Base-by-base conservation (phyloP, 768 basidiomycete genomes). In the Hysterangium stoloniferum region DNA sequence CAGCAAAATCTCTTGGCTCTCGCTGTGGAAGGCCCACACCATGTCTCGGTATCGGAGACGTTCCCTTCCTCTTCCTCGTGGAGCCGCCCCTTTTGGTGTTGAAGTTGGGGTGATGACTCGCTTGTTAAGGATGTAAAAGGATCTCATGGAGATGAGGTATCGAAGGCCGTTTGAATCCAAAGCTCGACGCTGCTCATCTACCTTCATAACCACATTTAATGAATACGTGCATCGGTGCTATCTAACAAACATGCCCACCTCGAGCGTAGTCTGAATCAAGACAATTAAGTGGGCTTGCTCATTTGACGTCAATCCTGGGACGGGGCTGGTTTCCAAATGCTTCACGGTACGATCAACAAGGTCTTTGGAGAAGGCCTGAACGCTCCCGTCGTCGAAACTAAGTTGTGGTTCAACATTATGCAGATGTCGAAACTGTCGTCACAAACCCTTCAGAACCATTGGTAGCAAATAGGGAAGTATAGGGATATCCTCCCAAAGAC, bases 11-110 rank as follows among this genome's bases (percentile, higher is more conserved):
- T 86, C 90, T 59, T 99, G 93, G 60, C 83, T 89, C 65, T 96
- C 92, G 61, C 93, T 96, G 58, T 96, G 87, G 62, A 86, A 94
- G 0, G 94, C 95, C 94, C 95, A 99, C 24, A 97, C 75, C 71
- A 97, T 90, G 64, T 99, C 95, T 29, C 96, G 80, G 65, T 86
- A 93, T 19, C 89, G 80, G 41, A 95, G 73, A n/a, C 90, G 77
- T 60, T 84, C 80, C 58, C 89, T 71, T 58, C 78, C 74, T 55
- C 67, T 68, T n/a, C n/a, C n/a, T 31, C 69, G 68, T n/a, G 70
- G 70, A 12, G 48, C 45, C 12, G 43, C 29, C 12, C 40, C 38
- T 28, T 31, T 37, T 48, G 13, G 12, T 31, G 45, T 25, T 19
- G 31, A 34, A 31, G 32, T 38, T 35, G 47, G 24, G 12, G 47